These are phyloP conservation scores for Decorospora gaudefroyi DNA, from an alignment of 2,329 filamentous ascomycete genomes.

Conservation along the genomic window DNA sequence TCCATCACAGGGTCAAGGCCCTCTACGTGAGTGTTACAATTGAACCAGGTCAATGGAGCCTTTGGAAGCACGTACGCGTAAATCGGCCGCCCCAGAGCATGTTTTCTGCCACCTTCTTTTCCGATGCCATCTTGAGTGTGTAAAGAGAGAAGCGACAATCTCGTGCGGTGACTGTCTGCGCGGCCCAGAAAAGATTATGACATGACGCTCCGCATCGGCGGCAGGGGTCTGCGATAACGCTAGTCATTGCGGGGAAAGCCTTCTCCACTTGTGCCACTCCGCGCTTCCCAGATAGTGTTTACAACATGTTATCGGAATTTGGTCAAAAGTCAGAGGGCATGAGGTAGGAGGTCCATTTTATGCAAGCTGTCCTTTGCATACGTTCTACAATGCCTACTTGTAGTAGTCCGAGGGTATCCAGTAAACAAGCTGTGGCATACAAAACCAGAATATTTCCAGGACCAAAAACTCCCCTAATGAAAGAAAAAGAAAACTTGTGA, in stretches of 20 bases:
- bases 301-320: constrained; percentile 47
- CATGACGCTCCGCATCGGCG: constrained; percentile 33
- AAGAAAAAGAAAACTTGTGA: too few relatives aligned
- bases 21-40: constrained; percentile 55
- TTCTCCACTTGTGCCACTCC: neutral
- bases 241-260: constrained; percentile 8
- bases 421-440: neutral
- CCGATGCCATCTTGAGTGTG: constrained; percentile 35
- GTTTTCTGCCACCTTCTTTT: constrained; percentile 46
- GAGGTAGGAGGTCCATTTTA: too few relatives aligned
- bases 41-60: constrained; percentile 1
- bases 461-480: too few relatives aligned
- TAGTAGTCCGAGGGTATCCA: too few relatives aligned
- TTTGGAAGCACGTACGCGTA: constrained; percentile 9
- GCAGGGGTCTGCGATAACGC: constrained; percentile 22
- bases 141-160: constrained; percentile 1
- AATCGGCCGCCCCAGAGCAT: constrained; percentile 49
- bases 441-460: constrained; percentile 12
- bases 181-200: constrained; percentile 31
- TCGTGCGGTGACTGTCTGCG: constrained; percentile 30
- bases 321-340: too few relatives aligned
- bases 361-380: too few relatives aligned
- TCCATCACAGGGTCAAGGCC: constrained; percentile 84
- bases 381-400: too few relatives aligned
- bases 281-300: too few relatives aligned